A percentile compares a stretch with the other conserved stretches of the same genome.
phyloP scores from a whole-genome alignment of 805 yeast genomes.

The Saturnispora serradocipensis region DNA sequence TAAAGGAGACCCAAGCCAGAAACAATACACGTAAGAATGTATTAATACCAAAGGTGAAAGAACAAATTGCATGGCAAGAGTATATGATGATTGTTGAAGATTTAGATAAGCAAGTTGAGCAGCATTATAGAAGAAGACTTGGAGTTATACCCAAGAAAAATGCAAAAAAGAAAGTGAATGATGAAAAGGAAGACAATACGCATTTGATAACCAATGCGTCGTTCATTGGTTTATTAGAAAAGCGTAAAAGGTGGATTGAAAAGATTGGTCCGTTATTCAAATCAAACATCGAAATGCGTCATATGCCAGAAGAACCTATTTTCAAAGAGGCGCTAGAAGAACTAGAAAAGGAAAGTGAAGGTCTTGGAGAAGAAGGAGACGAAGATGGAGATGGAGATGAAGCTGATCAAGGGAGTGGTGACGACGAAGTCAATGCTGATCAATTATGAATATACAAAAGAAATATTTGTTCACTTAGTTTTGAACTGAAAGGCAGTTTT shows the following conservation, averaged over 20 bases:
- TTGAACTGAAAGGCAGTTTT: not conserved
- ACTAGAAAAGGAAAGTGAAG: slow-evolving; percentile 3
- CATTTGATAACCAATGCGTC: slow-evolving; percentile 74
- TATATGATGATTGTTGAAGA: slow-evolving; percentile 85
- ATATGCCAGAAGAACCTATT: slow-evolving; percentile 58
- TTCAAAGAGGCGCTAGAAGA: slow-evolving; percentile 28
- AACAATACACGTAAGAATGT: slow-evolving; percentile 61
- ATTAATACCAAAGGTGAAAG: slow-evolving; percentile 67
- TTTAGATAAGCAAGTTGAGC: slow-evolving; percentile 93
- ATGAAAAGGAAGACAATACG: slow-evolving; percentile 28
- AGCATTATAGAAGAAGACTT: slow-evolving; percentile 75
- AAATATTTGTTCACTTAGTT: not conserved
- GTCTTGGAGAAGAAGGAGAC: slow-evolving; percentile 7
- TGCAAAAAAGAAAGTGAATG: slow-evolving; percentile 36
- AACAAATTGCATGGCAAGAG: slow-evolving; percentile 92
- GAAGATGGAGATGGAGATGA: slow-evolving; percentile 7
- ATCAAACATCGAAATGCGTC: slow-evolving; percentile 58
- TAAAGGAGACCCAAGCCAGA: slow-evolving; percentile 48
- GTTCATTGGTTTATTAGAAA: slow-evolving; percentile 69
- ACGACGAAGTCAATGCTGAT: slow-evolving; percentile 7
- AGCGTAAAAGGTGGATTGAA: slow-evolving; percentile 79
- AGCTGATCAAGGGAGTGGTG: slow-evolving; percentile 3
- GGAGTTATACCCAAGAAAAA: slow-evolving; percentile 59
- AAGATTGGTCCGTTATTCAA: slow-evolving; percentile 82
- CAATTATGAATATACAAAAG: not conserved